Evolutionary conservation across 345 rosid species (phyloP).

Genomic region (Cardamine resedifolia): DNA sequence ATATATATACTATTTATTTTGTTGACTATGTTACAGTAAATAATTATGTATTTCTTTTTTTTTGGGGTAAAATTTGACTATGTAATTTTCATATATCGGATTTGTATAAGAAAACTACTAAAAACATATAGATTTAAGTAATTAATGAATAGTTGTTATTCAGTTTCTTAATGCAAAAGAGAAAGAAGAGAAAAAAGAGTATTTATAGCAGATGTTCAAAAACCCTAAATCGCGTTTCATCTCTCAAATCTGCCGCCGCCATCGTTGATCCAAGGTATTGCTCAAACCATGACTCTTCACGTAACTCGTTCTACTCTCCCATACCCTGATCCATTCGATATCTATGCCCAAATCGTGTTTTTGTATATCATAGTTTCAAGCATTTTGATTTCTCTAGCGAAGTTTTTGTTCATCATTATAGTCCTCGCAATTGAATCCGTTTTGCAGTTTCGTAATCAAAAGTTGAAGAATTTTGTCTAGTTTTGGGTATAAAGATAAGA

Average conservation of each 20-base stretch:
- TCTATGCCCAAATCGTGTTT: constrained; percentile 2
- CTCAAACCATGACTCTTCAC: not conserved
- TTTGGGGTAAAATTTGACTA: too few species aligned
- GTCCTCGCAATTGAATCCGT: not conserved
- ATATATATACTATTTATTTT: too few species aligned
- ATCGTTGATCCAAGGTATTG: constrained; percentile 33
- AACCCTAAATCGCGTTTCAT: constrained; percentile 33
- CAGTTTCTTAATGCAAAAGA: constrained; percentile 17
- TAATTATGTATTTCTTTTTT: too few species aligned
- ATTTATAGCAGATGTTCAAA: constrained; percentile 35
- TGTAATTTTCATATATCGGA: not conserved
- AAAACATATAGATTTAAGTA: not conserved
- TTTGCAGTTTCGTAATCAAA: constrained; percentile 5
- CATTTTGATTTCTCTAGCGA: constrained; percentile 28
- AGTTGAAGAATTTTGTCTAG: not conserved
- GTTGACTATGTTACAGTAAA: not conserved
- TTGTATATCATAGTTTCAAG: constrained; percentile 16
- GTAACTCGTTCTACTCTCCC: not conserved
- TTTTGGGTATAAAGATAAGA: not conserved
- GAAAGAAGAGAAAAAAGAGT: constrained; percentile 19
- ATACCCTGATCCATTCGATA: constrained; percentile 12
- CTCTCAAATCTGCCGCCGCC: constrained; percentile 40
- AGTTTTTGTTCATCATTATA: constrained; percentile 5
- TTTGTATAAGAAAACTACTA: not conserved
- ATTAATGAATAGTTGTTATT: not conserved